Evolutionary conservation across 2,329 filamentous ascomycete species (phyloP).

Genomic region (Metarhizium humberi): DNA sequence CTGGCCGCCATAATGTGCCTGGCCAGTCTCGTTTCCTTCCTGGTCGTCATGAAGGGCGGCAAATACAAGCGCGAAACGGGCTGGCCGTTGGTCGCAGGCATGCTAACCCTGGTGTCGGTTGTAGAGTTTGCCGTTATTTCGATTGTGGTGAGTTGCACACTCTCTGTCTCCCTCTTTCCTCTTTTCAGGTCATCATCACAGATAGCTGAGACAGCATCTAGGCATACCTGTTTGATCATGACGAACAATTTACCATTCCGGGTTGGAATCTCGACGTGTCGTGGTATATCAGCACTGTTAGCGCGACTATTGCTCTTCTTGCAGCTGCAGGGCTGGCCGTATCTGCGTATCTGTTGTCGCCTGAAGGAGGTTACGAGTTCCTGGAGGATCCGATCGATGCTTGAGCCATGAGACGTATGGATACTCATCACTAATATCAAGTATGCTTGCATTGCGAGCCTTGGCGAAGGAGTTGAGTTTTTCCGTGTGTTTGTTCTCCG

Average conservation of each 20-base stretch:
- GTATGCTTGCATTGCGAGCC: too few relatives aligned
- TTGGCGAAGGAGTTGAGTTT: too few relatives aligned
- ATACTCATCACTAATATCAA: too few relatives aligned
- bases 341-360: slow-evolving; percentile 61
- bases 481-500: too few relatives aligned
- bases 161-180: too few relatives aligned
- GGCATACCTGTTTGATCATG: slow-evolving; percentile 77
- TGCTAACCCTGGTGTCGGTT: slow-evolving; percentile 57
- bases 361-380: slow-evolving; percentile 80
- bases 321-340: slow-evolving; percentile 50
- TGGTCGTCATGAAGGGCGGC: slow-evolving; percentile 68
- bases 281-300: slow-evolving; percentile 60
- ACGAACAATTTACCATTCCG: slow-evolving; percentile 68
- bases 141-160: slow-evolving; percentile 59
- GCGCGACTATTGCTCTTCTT: slow-evolving; percentile 42
- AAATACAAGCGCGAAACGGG: slow-evolving; percentile 71
- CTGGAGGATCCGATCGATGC: slow-evolving; percentile 44
- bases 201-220: slow-evolving; percentile 23
- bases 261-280: slow-evolving; percentile 76
- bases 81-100: slow-evolving; percentile 64
- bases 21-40: slow-evolving; percentile 69
- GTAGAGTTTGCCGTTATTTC: slow-evolving; percentile 70
- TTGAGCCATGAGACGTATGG: slow-evolving; percentile 13
- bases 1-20: slow-evolving; percentile 77
- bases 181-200: too few relatives aligned